phyloP scores from a whole-genome alignment of 225 moss, liverwort and hornwort genomes.

The Sphagnum tenellum region DNA sequence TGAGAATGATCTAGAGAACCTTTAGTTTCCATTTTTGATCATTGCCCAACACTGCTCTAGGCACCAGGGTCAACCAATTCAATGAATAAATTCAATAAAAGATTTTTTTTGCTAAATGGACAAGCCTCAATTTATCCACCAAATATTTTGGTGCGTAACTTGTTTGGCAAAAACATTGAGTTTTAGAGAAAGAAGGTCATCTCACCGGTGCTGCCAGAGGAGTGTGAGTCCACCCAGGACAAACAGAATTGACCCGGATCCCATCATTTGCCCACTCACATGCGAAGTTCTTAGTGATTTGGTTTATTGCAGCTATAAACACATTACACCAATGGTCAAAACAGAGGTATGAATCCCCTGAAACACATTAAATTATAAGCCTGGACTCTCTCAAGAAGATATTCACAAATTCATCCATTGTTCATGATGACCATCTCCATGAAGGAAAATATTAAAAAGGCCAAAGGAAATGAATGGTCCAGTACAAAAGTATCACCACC shows the following conservation, averaged over 20 bases:
- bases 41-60: constrained; percentile 15
- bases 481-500: no score
- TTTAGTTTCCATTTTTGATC: no score
- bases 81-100: no score
- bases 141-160: background rate
- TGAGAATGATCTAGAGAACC: no score
- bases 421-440: background rate
- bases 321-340: background rate
- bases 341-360: background rate
- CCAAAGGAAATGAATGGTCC: no score
- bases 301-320: constrained; percentile 60
- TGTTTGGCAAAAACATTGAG: no score
- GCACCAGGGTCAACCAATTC: no score
- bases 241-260: constrained; percentile 72
- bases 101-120: no score
- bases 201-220: constrained; percentile 31
- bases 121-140: background rate
- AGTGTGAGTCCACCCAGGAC: constrained; percentile 78
- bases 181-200: background rate
- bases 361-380: background rate
- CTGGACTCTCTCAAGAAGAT: background rate
- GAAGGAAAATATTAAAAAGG: no score
- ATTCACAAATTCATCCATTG: background rate
- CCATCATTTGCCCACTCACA: constrained; percentile 93
- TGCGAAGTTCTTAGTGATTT: constrained; percentile 66